Evolutionary conservation across 176 grass and related monocot species (phyloP).

Genomic region (Aegilops umbellulata): DNA sequence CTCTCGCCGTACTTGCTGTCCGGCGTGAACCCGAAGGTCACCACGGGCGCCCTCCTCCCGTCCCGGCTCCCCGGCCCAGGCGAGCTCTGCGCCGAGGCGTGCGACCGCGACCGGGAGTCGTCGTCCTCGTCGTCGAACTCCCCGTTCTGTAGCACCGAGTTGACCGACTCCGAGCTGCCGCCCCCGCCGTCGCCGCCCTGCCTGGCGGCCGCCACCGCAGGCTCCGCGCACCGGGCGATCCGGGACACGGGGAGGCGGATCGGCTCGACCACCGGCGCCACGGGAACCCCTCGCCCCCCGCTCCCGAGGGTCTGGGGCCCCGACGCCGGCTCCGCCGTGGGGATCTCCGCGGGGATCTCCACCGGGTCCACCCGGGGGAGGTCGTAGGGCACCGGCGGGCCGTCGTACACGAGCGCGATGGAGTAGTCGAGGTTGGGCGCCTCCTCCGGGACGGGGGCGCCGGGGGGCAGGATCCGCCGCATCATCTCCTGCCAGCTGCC

Average conservation of each 20-base stretch:
- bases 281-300: slow-evolving; percentile 29
- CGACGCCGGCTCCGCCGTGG: slow-evolving; percentile 67
- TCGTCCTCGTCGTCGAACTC: slow-evolving; percentile 63
- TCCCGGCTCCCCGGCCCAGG: slow-evolving; percentile 38
- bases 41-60: slow-evolving; percentile 48
- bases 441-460: slow-evolving; percentile 76
- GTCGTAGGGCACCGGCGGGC: slow-evolving; percentile 80
- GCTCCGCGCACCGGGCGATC: slow-evolving; percentile 51
- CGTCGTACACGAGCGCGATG: slow-evolving; percentile 90
- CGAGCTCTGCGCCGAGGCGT: slow-evolving; percentile 49
- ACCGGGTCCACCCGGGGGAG: slow-evolving; percentile 82
- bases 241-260: slow-evolving; percentile 75
- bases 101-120: slow-evolving; percentile 51
- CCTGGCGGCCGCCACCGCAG: not conserved
- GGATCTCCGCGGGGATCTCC: slow-evolving; percentile 48
- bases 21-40: slow-evolving; percentile 61
- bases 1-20: slow-evolving; percentile 50
- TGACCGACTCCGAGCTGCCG: slow-evolving; percentile 61
- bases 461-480: slow-evolving; percentile 72
- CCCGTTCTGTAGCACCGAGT: slow-evolving; percentile 68
- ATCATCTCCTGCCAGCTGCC: slow-evolving; percentile 84
- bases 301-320: slow-evolving; percentile 12
- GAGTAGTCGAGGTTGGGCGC: slow-evolving; percentile 87
- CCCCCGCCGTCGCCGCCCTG: not conserved
- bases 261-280: slow-evolving; percentile 56